Conservation (phyloP, 257 asterid species). For the Solanum arcanum region DNA sequence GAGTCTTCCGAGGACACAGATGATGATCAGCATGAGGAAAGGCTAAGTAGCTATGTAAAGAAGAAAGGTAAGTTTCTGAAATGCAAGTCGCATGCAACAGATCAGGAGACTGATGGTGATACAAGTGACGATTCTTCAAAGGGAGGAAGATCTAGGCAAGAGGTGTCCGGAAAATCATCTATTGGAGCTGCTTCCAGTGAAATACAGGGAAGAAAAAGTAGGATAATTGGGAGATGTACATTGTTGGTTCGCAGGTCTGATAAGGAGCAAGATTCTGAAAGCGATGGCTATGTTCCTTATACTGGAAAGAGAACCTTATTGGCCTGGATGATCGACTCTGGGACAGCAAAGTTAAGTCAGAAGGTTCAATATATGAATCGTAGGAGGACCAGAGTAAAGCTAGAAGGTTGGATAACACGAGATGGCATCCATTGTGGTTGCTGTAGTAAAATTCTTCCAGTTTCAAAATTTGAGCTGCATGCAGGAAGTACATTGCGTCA, state of each 20-base stretch:
- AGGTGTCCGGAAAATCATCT: conserved; percentile 21
- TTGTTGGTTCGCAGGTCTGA: conserved; percentile 60
- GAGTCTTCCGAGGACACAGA: conserved; percentile 38
- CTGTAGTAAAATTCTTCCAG: conserved; percentile 88
- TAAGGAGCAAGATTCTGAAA: conserved; percentile 43
- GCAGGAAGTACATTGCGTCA: conserved; percentile 89
- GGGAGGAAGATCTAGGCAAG: conserved; percentile 21
- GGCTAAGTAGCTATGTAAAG: conserved; percentile 33
- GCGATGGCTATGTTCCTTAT: conserved; percentile 68
- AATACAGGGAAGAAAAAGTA: conserved; percentile 57
- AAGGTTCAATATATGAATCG: conserved; percentile 93
- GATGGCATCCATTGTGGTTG: conserved; percentile 98
- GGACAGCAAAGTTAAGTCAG: conserved; percentile 53
- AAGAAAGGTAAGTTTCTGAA: conserved; percentile 33
- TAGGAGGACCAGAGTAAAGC: conserved; percentile 55
- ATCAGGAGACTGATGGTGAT: conserved; percentile 30
- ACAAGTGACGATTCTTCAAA: conserved; percentile 27
- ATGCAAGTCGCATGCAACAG: conserved; percentile 21
- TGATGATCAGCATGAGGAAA: conserved; percentile 45
- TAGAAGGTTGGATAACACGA: conserved; percentile 94
- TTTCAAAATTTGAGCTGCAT: conserved; percentile 94
- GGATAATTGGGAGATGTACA: conserved; percentile 76
- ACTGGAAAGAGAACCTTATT: conserved; percentile 79
- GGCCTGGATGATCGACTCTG: conserved; percentile 85
- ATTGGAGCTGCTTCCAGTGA: conserved; percentile 15